Conservation (phyloP, 2,329 filamentous ascomycete species). For the Colletotrichum melonis region DNA sequence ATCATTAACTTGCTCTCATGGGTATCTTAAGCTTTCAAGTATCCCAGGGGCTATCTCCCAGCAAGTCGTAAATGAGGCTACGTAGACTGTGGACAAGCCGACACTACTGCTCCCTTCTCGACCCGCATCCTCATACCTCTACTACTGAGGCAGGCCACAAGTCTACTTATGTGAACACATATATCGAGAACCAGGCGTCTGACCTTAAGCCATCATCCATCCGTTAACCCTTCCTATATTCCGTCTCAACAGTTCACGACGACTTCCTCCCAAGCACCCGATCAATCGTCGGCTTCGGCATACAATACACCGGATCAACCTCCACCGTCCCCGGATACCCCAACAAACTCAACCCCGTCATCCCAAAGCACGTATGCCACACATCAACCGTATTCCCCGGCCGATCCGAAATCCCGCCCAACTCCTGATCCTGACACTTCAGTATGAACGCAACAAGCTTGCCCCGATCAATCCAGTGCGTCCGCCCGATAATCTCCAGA, state of each 20-base stretch:
- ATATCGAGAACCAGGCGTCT: background rate
- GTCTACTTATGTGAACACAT: constrained; percentile 60
- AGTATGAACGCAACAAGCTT: constrained; percentile 87
- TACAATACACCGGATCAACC: constrained; percentile 90
- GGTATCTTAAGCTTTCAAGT: constrained; percentile 22
- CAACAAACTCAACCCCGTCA: constrained; percentile 88
- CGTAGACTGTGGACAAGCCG: constrained; percentile 44
- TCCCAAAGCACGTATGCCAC: constrained; percentile 91
- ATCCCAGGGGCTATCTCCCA: constrained; percentile 43
- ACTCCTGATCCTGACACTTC: constrained; percentile 85
- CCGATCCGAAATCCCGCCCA: constrained; percentile 88
- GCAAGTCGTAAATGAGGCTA: constrained; percentile 39
- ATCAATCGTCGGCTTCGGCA: constrained; percentile 76
- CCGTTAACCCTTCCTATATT: background rate
- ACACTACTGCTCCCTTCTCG: constrained; percentile 66
- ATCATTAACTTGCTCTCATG: background rate
- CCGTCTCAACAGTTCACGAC: background rate
- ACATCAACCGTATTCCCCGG: constrained; percentile 97
- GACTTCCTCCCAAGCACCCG: constrained; percentile 58
- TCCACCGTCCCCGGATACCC: constrained; percentile 80
- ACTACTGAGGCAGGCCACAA: constrained; percentile 71
- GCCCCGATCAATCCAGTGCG: constrained; percentile 92
- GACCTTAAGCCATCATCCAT: background rate
- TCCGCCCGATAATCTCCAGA: constrained; percentile 85
- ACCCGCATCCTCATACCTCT: constrained; percentile 75